Evolutionary conservation across 1,139 yeast species (phyloP).

Genomic region (Taphrina populina): DNA sequence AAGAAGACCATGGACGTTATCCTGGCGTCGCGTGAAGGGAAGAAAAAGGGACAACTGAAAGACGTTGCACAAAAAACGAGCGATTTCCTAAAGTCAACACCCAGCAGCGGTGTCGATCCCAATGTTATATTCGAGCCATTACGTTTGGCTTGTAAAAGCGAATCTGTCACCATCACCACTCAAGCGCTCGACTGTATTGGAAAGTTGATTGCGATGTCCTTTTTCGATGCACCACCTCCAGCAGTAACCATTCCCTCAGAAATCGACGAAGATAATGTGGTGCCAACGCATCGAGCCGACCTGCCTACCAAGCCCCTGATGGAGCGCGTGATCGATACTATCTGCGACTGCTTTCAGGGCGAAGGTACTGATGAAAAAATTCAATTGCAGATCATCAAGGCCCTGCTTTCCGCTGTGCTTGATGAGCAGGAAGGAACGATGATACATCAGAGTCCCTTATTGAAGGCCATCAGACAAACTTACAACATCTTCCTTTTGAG

Average conservation of each 20-base stretch:
- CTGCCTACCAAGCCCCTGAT: constrained; percentile 62
- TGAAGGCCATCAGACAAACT: constrained; percentile 88
- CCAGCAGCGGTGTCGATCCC: constrained; percentile 49
- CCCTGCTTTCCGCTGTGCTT: constrained; percentile 81
- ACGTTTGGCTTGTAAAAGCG: constrained; percentile 58
- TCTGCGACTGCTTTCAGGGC: constrained; percentile 82
- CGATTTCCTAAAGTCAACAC: constrained; percentile 41
- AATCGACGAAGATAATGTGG: constrained; percentile 37
- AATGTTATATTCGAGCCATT: constrained; percentile 60
- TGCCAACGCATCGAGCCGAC: constrained; percentile 50
- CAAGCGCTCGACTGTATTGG: constrained; percentile 65
- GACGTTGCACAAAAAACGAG: constrained; percentile 50
- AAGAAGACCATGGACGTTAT: constrained; percentile 53
- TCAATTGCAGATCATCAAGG: constrained; percentile 89
- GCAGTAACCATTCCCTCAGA: constrained; percentile 45
- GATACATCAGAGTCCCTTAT: constrained; percentile 84
- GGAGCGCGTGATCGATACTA: constrained; percentile 81
- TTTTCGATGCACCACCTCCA: constrained; percentile 54
- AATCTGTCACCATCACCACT: constrained; percentile 55
- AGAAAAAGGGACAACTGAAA: constrained; percentile 51
- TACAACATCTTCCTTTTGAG: constrained; percentile 89
- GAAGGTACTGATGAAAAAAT: constrained; percentile 87
- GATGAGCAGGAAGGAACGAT: constrained; percentile 63
- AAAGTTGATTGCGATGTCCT: constrained; percentile 63
- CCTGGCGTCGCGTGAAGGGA: constrained; percentile 53